Conservation (phyloP, 768 basidiomycete species). For the Clathrus columnatus region DNA sequence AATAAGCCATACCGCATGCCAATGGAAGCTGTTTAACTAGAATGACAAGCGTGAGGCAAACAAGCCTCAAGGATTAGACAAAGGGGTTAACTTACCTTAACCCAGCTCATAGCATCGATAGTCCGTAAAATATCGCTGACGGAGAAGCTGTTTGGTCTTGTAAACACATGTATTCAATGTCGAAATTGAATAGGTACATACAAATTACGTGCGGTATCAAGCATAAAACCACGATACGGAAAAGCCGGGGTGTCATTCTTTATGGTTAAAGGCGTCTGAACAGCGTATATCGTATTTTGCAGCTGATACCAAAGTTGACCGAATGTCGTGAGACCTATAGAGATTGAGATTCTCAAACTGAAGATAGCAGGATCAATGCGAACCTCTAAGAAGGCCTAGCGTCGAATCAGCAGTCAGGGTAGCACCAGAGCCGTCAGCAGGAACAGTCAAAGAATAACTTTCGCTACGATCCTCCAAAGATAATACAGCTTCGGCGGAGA, state of each 20-base stretch:
- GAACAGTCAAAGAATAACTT: constrained; percentile 21
- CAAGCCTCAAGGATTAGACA: too few species aligned
- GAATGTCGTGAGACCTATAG: constrained; percentile 28
- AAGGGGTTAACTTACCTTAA: constrained; percentile 20
- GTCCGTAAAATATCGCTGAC: constrained; percentile 20
- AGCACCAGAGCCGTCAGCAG: constrained; percentile 17
- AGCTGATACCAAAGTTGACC: constrained; percentile 23
- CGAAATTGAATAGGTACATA: constrained; percentile 12
- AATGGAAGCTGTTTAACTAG: constrained; percentile 30
- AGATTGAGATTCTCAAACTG: background rate
- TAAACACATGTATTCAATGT: constrained; percentile 5
- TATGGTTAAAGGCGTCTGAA: constrained; percentile 19
- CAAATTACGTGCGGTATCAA: constrained; percentile 32
- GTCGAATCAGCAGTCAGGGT: constrained; percentile 18
- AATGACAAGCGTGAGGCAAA: background rate
- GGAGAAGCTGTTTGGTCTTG: constrained; percentile 7
- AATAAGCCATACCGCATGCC: constrained; percentile 28
- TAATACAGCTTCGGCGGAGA: constrained; percentile 8
- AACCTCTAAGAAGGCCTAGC: constrained; percentile 24
- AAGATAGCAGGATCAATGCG: background rate
- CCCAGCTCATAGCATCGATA: constrained; percentile 27
- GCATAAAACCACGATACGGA: constrained; percentile 25
- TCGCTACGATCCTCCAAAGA: constrained; percentile 17
- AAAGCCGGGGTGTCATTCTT: constrained; percentile 7
- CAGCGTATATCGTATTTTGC: constrained; percentile 14